Conservation (phyloP, 352 stramenopile genomes). For the Phytophthora lateralis region DNA sequence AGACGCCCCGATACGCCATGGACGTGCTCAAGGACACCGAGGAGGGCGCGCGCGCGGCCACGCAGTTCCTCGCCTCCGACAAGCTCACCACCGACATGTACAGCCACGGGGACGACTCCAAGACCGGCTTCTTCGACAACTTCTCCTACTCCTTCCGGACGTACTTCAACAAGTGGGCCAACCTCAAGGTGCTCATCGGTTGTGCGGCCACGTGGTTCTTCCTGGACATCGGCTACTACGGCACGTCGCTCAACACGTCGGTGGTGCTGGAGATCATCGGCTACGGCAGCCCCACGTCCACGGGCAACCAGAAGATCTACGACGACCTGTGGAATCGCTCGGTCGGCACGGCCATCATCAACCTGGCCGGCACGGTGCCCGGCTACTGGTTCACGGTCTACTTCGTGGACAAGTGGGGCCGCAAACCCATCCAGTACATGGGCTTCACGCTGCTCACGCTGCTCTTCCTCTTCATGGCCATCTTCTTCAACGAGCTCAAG, state of each 20-base stretch:
- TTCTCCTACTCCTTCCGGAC: constrained; percentile 42
- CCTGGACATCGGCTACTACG: constrained; percentile 68
- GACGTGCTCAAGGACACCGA: constrained; percentile 49
- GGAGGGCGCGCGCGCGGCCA: constrained; percentile 28
- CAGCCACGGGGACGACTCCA: constrained; percentile 43
- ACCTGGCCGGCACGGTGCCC: constrained; percentile 54
- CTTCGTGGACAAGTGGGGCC: constrained; percentile 57
- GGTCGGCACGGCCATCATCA: constrained; percentile 51
- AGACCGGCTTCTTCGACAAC: constrained; percentile 44
- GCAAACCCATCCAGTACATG: constrained; percentile 66
- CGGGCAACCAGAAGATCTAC: constrained; percentile 55
- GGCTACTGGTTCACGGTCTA: constrained; percentile 73
- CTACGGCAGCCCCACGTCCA: constrained; percentile 38
- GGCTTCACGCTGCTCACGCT: constrained; percentile 50
- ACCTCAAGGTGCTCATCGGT: constrained; percentile 54
- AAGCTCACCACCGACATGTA: constrained; percentile 48
- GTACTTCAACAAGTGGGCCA: constrained; percentile 46
- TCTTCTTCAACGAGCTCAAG: constrained; percentile 52
- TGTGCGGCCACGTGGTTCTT: constrained; percentile 64
- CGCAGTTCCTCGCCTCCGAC: constrained; percentile 41
- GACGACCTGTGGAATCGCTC: constrained; percentile 50
- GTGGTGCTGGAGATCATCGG: constrained; percentile 51
- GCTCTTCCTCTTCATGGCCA: constrained; percentile 54
- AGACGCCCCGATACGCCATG: constrained; percentile 51
- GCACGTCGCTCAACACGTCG: constrained; percentile 55